phyloP scores from a whole-genome alignment of 2,329 filamentous ascomycete species.

The Colletotrichum euphorbiae region DNA sequence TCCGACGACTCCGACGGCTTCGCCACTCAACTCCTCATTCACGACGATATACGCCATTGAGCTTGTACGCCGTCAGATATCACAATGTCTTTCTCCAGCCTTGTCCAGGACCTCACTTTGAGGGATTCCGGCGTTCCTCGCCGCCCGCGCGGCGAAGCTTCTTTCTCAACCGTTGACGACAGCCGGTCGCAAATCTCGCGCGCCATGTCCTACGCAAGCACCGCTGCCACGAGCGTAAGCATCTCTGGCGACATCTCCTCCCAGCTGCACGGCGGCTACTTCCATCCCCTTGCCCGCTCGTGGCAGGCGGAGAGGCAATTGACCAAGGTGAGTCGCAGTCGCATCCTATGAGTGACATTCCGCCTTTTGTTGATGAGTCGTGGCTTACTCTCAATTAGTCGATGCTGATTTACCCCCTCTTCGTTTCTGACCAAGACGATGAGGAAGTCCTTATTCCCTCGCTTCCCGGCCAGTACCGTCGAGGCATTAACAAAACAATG shows the following conservation, averaged over 20 bases:
- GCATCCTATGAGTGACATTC: background rate
- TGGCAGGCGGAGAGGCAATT: conserved; percentile 89
- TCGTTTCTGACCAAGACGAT: conserved; percentile 93
- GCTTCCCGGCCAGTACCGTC: conserved; percentile 88
- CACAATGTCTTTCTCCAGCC: conserved; percentile 74
- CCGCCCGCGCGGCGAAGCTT: conserved; percentile 59
- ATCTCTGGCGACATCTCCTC: conserved; percentile 82
- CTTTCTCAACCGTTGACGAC: conserved; percentile 70
- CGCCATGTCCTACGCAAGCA: conserved; percentile 75
- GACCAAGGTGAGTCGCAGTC: conserved; percentile 73
- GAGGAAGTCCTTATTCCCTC: conserved; percentile 92
- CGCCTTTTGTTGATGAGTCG: background rate
- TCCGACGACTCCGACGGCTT: conserved; percentile 9
- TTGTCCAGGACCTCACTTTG: conserved; percentile 73
- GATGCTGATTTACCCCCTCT: conserved; percentile 98
- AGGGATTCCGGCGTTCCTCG: conserved; percentile 64
- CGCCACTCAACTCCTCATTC: conserved; percentile 14
- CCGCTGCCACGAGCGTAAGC: conserved; percentile 75
- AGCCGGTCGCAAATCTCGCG: conserved; percentile 70
- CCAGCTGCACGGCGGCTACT: conserved; percentile 86
- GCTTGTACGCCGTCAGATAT: background rate
- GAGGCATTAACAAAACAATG: conserved; percentile 87
- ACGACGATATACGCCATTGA: background rate
- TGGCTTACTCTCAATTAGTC: conserved; percentile 66
- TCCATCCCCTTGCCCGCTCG: conserved; percentile 80